phyloP scores from a whole-genome alignment of 2,329 filamentous ascomycete genomes.

The Alternaria viburni region DNA sequence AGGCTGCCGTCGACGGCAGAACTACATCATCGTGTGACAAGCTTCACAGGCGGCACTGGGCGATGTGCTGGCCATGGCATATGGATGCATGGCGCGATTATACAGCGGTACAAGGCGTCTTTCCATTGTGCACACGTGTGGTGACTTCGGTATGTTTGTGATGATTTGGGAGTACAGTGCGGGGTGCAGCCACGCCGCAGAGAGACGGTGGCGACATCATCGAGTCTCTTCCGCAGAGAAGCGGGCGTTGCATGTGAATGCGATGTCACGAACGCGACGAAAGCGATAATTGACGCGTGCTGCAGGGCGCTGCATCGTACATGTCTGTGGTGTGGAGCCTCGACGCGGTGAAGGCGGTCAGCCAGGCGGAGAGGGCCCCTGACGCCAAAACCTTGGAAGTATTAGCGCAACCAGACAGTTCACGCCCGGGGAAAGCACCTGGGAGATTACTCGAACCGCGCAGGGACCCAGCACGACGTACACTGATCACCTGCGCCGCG shows the following conservation, averaged over 20 bases:
- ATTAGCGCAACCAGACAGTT: conserved; percentile 15
- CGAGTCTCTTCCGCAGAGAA: background rate
- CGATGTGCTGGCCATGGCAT: background rate
- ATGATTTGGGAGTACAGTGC: background rate
- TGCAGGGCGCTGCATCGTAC: background rate
- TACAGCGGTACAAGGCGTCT: background rate
- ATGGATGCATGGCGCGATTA: background rate
- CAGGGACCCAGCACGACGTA: conserved; percentile 9
- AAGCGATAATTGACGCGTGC: background rate
- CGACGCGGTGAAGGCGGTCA: conserved; percentile 20
- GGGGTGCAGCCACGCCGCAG: background rate
- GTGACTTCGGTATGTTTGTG: background rate
- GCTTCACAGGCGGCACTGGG: background rate
- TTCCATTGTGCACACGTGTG: background rate
- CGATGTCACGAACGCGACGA: background rate
- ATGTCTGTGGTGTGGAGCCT: background rate
- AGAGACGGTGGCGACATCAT: background rate
- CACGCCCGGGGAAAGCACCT: conserved; percentile 11
- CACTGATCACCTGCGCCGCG: conserved; percentile 14
- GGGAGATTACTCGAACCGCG: conserved; percentile 22
- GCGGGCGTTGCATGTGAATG: background rate
- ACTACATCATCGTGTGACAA: background rate
- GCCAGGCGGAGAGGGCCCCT: conserved; percentile 19
- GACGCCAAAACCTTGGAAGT: conserved; percentile 12
- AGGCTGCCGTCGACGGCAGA: conserved; percentile 1